phyloP scores from a whole-genome alignment of 2,329 filamentous ascomycete species.

The Cryphonectria japonica region DNA sequence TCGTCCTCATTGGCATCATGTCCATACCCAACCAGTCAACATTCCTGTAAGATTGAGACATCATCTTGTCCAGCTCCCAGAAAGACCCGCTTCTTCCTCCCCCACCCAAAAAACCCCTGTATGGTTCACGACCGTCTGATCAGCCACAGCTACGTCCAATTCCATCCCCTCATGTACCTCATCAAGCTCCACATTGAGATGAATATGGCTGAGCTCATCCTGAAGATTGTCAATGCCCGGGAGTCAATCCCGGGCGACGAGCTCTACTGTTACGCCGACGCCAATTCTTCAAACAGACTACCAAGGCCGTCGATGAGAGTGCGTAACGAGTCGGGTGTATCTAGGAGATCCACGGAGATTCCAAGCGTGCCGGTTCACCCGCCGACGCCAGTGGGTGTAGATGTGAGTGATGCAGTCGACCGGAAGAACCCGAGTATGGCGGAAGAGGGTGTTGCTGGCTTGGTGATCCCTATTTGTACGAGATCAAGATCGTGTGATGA shows the following conservation, averaged over 20 bases:
- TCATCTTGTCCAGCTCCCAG: not conserved
- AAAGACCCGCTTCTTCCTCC: not conserved
- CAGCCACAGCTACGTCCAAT: conserved; percentile 46
- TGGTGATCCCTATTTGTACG: not conserved
- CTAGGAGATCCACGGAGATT: not conserved
- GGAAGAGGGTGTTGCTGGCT: not conserved
- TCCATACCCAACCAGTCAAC: conserved; percentile 44
- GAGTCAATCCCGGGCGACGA: not conserved
- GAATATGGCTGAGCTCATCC: conserved; percentile 55
- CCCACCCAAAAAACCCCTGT: no score
- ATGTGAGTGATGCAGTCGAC: conserved; percentile 11
- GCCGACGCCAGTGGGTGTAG: conserved; percentile 10
- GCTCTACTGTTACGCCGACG: not conserved
- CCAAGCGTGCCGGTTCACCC: not conserved
- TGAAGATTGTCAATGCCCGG: conserved; percentile 38
- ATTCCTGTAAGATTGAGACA: conserved; percentile 40
- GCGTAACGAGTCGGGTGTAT: not conserved
- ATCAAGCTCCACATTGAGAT: conserved; percentile 57
- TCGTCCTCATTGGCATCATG: conserved; percentile 48
- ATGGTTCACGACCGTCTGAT: not conserved
- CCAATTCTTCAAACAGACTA: not conserved
- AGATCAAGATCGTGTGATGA: conserved; percentile 17
- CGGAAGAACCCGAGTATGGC: conserved; percentile 11
- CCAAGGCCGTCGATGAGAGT: not conserved
- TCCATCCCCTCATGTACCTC: conserved; percentile 51